Base-by-base conservation (phyloP, 2,329 filamentous ascomycete species). In the Rhynchosporium graminicola region DNA sequence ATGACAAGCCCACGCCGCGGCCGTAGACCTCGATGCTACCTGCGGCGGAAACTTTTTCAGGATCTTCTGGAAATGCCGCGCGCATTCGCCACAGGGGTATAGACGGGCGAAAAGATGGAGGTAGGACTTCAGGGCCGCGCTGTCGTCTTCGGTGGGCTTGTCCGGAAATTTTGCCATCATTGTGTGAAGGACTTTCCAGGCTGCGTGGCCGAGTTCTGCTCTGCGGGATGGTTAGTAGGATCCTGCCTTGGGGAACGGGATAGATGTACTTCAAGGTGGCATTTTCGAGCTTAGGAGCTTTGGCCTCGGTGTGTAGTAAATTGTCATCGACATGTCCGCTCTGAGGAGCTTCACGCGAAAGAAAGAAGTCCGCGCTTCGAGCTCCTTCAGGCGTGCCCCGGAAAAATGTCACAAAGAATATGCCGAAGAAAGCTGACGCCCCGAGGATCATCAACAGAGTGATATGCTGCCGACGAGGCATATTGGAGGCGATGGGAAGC, bases 201-300 rank as follows among this genome's bases (percentile, higher is more conserved):
- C 84, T 29, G 87, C 85, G 64, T 85, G 83, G 66, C 87, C 87
- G 54, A 89, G 82, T 73, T 89, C 87, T 69, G 75, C 74, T 72
- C 76, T 76, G 55, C 5, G 48, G 57, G 58, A 26, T 28, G n/a
- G 56, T 68, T 52, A 70, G 67, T 36, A 56, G 3, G 12, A 38
- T 31, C 28, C 12, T 3, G 47, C 51, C 4, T 26, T 31, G 26
- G n/a, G 46, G 6, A 10, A 54, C 40, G 2, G 20, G 45, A 9
- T 12, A 72, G 80, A 36, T 10, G 56, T 79, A 89, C 87, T 94
- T 95, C 59, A 86, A 80, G 6, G 91, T 95, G 64, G 88, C 90
- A 76, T 95, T 95, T 72, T 90, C 91, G 59, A 95, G 79, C 77
- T 91, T 92, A 1, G 90, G 88, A 57, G 90, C 90, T 71, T 92